Base-by-base conservation (phyloP, 108 stramenopile species). In the Cyclostephanos invisitatus region DNA sequence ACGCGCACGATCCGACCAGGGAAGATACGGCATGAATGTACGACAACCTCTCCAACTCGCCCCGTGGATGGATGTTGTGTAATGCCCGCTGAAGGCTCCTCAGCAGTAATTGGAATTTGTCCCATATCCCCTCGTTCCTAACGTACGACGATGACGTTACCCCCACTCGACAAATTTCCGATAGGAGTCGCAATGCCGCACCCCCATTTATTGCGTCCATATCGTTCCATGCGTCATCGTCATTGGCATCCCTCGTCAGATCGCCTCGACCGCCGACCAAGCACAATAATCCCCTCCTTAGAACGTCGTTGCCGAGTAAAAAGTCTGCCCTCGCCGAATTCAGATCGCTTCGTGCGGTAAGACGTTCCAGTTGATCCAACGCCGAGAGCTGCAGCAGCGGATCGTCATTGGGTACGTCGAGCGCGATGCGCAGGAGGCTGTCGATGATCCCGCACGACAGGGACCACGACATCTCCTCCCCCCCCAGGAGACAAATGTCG, bases 81-180 rank as follows among this genome's bases (percentile, higher is more conserved):
- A 78, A 29, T 21, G 70, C 77, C 12, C 40, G 61, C 14, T 78
- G 77, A 62, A 78, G 71, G 20, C 24, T 62, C 49, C 24, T 14
- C 22, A 78, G 62, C 0, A 78, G 64, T 59, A 64, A n/a, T 32
- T 67, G 59, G 38, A 78, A 78, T 57, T 71, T 65, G 50, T 2
- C 17, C 56, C 42, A 28, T 1, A 57, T 69, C 10, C 24, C 37
- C 17, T 78, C 64, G 9, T 38, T 53, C 7, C 47, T 64, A 0
- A 38, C 47, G 29, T 35, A 53, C 57, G 56, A 17, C 5, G 38
- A 36, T 37, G 70, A 64, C 24, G 28, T 37, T 35, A 78, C 50
- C 2, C 77, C 77, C 37, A 78, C 77, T 32, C 65, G 77, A 61
- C 64, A 78, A 48, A 78, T 78, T 71, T 70, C 77, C 15, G 77